Base-by-base conservation (phyloP, 2,329 filamentous ascomycete species). In the Fulvia fulva region DNA sequence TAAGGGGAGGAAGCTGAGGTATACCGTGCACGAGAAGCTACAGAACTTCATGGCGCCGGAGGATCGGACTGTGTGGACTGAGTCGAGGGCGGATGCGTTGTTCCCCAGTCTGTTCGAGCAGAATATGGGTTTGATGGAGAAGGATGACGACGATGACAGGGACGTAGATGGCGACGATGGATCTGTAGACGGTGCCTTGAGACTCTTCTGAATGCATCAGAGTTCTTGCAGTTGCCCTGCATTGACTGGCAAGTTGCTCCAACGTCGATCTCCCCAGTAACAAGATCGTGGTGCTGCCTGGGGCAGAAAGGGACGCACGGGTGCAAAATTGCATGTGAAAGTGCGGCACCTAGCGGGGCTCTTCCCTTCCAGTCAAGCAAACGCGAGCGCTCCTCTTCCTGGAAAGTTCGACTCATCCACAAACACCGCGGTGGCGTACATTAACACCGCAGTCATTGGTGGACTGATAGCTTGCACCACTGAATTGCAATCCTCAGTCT, bases 1-100 rank as follows among this genome's bases (percentile, higher is more conserved):
- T 72, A 97, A 97, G 76, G 94, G 94, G 5, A 81, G 94, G 51
- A 97, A 97, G 78, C 84, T 99, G 82, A 83, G 91, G 41, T 99
- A 93, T 75, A 94, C 90, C 16, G 91, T 97, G 47, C 92, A 97
- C 71, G 93, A 97, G 78, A 97, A 97, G 79, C 75, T 99, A 70
- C 90, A 96, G 77, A 97, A 97, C 74, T 97, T 97, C 71, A 97
- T 97, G 91, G 92, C 92, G 11, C 87, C 91, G 0, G 91, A 97
- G 73, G 89, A 96, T 71, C 81, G 90, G 54, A 82, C 88, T 3
- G 76, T 74, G 16, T 99, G 94, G 94, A 89, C 90, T 61, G 85
- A 88, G 65, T 82, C 84, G 59, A 91, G 92, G 56, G 85, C 91
- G 59, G 90, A 94, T 63, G 80, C 81, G 63, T 67, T 82, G 60